phyloP scores from a whole-genome alignment of 1,284 basidiomycete species.

The Cystobasidium sp. region DNA sequence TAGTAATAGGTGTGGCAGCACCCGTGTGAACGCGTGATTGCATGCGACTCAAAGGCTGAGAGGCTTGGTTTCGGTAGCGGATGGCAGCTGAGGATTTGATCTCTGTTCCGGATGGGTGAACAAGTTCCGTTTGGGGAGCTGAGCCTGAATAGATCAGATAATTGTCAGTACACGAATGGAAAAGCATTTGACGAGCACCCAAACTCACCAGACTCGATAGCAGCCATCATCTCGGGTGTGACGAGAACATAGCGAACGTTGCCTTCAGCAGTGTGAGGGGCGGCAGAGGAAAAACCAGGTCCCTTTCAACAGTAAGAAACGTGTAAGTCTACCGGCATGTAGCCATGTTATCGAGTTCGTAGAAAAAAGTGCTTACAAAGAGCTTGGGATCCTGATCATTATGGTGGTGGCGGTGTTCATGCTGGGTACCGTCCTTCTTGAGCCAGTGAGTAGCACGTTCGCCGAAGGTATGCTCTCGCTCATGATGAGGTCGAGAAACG shows the following conservation, averaged over 20 bases:
- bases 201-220: constrained; percentile 37
- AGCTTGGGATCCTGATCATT: constrained; percentile 38
- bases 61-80: constrained; percentile 8
- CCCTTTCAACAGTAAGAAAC: constrained; percentile 7
- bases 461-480: constrained; percentile 9
- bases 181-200: neutral
- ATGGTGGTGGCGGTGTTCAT: constrained; percentile 16
- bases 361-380: constrained; percentile 22
- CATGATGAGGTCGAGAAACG: neutral
- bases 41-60: constrained; percentile 8
- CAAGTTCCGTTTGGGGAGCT: constrained; percentile 37
- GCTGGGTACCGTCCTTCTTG: constrained; percentile 2
- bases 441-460: constrained; percentile 14
- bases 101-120: constrained; percentile 30
- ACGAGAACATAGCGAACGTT: constrained; percentile 43
- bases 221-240: constrained; percentile 40
- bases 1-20: neutral
- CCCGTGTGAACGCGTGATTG: neutral
- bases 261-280: constrained; percentile 30
- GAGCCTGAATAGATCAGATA: neutral
- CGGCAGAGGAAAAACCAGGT: constrained; percentile 39
- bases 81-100: constrained; percentile 10
- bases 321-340: neutral
- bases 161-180: neutral
- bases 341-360: neutral